Evolutionary conservation across 805 yeast genomes (phyloP).

Genomic region (Kazachstania bromeliacearum): DNA sequence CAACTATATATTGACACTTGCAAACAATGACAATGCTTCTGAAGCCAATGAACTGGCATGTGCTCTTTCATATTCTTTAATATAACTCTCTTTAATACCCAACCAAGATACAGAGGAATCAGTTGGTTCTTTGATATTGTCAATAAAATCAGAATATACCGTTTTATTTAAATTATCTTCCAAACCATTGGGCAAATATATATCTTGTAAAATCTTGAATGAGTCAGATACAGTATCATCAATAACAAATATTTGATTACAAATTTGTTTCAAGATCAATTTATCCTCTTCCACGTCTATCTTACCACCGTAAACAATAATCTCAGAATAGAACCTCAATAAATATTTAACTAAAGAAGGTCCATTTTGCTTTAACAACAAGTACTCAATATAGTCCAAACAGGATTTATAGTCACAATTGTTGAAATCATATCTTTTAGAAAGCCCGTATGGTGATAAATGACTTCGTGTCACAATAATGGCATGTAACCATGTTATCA

Average conservation of each 20-base stretch:
- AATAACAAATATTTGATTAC: conserved; percentile 6
- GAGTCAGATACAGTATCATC: background rate
- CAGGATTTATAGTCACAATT: conserved; percentile 60
- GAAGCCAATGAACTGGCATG: no score
- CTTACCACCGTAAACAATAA: conserved; percentile 38
- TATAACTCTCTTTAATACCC: conserved; percentile 1
- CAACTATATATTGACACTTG: no score
- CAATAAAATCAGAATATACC: background rate
- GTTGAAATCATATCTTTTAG: conserved; percentile 54
- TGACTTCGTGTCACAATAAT: conserved; percentile 49
- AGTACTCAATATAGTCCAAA: conserved; percentile 32
- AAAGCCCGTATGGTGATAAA: conserved; percentile 56
- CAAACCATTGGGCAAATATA: background rate
- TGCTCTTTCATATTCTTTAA: background rate
- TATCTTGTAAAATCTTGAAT: background rate
- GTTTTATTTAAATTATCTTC: background rate
- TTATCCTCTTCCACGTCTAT: conserved; percentile 37
- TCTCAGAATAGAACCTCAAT: conserved; percentile 4
- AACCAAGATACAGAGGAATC: background rate
- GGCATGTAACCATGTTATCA: conserved; percentile 65
- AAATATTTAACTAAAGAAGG: background rate
- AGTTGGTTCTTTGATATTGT: conserved; percentile 1
- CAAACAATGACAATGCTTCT: no score
- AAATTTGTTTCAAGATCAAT: conserved; percentile 11
- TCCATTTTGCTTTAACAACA: conserved; percentile 1